phyloP scores from a whole-genome alignment of 2,329 filamentous ascomycete species.

The Fusarium sp. region DNA sequence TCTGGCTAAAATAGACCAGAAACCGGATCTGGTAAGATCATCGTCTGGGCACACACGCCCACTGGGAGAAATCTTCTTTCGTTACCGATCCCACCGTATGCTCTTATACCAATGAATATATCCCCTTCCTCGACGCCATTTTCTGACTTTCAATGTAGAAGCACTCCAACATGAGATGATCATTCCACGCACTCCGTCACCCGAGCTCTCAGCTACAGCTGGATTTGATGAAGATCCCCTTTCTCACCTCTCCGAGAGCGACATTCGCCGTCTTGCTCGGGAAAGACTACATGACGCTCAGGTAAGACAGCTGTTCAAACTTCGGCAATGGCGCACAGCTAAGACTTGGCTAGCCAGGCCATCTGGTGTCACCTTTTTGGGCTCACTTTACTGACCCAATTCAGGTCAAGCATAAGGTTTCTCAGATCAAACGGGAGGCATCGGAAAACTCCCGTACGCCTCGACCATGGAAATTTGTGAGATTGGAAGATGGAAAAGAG shows the following conservation, averaged over 20 bases:
- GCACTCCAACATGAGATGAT: slow-evolving; percentile 36
- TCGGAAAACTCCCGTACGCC: background rate
- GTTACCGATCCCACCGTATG: slow-evolving; percentile 38
- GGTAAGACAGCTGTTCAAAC: background rate
- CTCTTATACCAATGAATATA: background rate
- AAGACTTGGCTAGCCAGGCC: background rate
- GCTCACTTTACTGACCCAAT: background rate
- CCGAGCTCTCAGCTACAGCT: background rate
- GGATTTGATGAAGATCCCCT: background rate
- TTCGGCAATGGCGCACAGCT: rapidly evolving
- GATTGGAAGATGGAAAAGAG: slow-evolving; percentile 16
- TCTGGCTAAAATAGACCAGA: background rate
- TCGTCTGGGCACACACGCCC: rapidly evolving
- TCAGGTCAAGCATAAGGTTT: background rate
- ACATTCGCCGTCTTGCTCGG: slow-evolving; percentile 34
- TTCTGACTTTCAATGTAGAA: slow-evolving; percentile 17
- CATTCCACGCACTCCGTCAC: slow-evolving; percentile 28
- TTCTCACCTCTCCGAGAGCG: slow-evolving; percentile 10
- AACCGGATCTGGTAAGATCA: background rate
- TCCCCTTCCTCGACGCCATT: rapidly evolving
- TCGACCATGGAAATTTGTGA: slow-evolving; percentile 22
- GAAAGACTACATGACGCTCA: slow-evolving; percentile 28
- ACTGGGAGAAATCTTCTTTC: slow-evolving; percentile 21
- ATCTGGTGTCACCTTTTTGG: background rate
- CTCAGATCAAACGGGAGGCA: slow-evolving; percentile 18